A percentile compares a stretch with the other conserved stretches of the same genome.
Conservation (phyloP, 176 grass and related monocot species). For the Oryza rufipogon region DNA sequence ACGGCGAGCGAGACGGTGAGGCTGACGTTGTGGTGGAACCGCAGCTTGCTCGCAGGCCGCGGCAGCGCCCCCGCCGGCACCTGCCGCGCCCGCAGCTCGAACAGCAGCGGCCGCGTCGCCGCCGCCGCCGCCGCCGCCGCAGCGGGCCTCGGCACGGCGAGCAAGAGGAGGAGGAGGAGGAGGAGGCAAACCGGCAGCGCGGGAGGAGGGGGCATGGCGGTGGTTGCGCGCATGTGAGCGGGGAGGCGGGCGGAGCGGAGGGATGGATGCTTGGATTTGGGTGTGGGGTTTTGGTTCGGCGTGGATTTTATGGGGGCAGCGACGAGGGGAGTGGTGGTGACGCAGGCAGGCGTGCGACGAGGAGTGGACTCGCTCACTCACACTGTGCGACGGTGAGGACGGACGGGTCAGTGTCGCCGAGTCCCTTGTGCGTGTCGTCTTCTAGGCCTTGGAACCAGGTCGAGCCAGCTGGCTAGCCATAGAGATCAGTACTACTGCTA, state of each 20-base stretch:
- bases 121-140: neutral
- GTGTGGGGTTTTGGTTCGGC: slow-evolving; percentile 26
- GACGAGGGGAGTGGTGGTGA: neutral
- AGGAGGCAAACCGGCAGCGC: slow-evolving; percentile 29
- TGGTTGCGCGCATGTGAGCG: slow-evolving; percentile 33
- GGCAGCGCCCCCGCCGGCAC: slow-evolving; percentile 57
- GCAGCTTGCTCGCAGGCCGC: slow-evolving; percentile 75
- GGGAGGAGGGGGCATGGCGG: slow-evolving; percentile 42
- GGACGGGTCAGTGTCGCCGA: slow-evolving; percentile 18
- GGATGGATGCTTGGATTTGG: slow-evolving; percentile 42
- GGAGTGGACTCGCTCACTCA: neutral
- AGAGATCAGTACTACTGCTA: neutral
- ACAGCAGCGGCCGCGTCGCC: slow-evolving; percentile 36
- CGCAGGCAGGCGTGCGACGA: neutral
- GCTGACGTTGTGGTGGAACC: slow-evolving; percentile 94
- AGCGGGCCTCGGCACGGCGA: slow-evolving; percentile 18
- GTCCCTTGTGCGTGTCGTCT: slow-evolving; percentile 48
- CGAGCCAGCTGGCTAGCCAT: slow-evolving; percentile 20
- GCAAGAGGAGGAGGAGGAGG: slow-evolving; percentile 16
- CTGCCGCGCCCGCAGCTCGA: slow-evolving; percentile 58
- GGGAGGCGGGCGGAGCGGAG: neutral
- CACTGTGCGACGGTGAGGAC: neutral
- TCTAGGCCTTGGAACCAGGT: slow-evolving; percentile 17
- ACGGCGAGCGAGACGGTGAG: slow-evolving; percentile 83
- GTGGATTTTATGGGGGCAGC: slow-evolving; percentile 48